Percentiles rank a stretch among this genome's conserved stretches.
These are phyloP conservation scores for Apiospora rasikravindrae DNA, from an alignment of 2,329 filamentous ascomycete species.

Conservation along the genomic window DNA sequence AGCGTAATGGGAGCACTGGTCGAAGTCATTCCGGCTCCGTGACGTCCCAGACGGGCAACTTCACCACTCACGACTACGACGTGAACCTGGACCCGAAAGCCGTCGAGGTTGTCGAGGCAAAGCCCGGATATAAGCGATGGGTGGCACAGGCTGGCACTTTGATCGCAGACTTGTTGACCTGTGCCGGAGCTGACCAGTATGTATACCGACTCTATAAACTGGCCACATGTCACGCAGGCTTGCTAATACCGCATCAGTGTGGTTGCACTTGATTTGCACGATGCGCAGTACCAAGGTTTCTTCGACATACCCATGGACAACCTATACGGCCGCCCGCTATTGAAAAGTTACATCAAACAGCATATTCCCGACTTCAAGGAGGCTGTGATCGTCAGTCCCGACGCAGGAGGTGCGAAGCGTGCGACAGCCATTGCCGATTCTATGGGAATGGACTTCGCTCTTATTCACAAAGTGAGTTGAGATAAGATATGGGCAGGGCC, in stretches of 20 bases:
- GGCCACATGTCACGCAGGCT: background rate
- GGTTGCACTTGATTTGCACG: constrained; percentile 97
- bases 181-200: constrained; percentile 93
- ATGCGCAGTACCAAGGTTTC: constrained; percentile 97
- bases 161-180: constrained; percentile 91
- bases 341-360: constrained; percentile 75
- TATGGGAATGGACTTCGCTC: constrained; percentile 90
- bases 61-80: constrained; percentile 63
- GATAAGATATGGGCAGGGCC: too few relatives aligned
- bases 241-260: constrained; percentile 48
- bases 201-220: constrained; percentile 39
- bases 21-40: constrained; percentile 46
- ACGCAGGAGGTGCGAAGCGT: constrained; percentile 94
- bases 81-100: constrained; percentile 47
- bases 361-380: constrained; percentile 84
- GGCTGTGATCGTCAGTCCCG: constrained; percentile 92
- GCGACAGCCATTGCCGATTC: constrained; percentile 94
- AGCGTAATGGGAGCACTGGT: constrained; percentile 31
- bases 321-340: constrained; percentile 81
- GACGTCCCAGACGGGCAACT: constrained; percentile 52
- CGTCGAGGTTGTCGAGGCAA: constrained; percentile 63
- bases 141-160: constrained; percentile 96
- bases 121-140: constrained; percentile 97
- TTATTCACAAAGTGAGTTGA: constrained; percentile 88
- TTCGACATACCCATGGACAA: constrained; percentile 99